These are phyloP conservation scores for Populus hybrid DNA, from an alignment of 441 rosid genomes.

Conservation along the genomic window DNA sequence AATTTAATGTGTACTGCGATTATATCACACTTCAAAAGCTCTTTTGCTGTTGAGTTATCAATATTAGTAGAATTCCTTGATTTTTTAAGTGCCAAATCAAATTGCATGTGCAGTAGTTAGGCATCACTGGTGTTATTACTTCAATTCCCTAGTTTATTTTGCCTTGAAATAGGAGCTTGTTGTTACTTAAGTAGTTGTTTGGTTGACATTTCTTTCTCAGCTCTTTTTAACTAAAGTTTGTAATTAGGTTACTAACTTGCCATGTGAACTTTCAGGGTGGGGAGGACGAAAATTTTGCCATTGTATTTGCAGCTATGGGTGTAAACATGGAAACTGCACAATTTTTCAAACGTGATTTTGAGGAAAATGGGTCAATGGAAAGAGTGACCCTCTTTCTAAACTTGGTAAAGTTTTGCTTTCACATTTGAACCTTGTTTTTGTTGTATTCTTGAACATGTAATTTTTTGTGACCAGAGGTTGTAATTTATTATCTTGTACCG, in stretches of 20 bases:
- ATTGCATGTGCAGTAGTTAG: not conserved
- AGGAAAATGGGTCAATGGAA: too few species aligned
- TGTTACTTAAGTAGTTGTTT: not conserved
- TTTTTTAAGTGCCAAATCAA: not conserved
- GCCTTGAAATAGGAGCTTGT: not conserved
- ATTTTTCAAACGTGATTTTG: too few species aligned
- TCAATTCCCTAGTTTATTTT: not conserved
- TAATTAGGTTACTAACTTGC: slow-evolving; percentile 6
- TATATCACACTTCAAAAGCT: not conserved
- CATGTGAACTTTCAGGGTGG: slow-evolving; percentile 46
- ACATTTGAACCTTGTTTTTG: too few species aligned
- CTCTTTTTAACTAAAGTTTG: not conserved
- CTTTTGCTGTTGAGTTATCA: not conserved
- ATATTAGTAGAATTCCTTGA: not conserved
- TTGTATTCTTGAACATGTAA: not conserved
- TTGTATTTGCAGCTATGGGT: slow-evolving; percentile 99
- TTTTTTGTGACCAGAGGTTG: slow-evolving; percentile 4
- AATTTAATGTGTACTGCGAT: not conserved
- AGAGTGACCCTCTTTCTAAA: too few species aligned
- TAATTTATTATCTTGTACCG: not conserved
- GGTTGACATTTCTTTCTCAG: not conserved
- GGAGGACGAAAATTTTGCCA: slow-evolving; percentile 95
- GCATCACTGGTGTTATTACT: not conserved
- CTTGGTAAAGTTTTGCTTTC: too few species aligned
- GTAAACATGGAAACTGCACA: slow-evolving; percentile 14